A percentile compares a stretch with the other conserved stretches of the same genome.
Evolutionary conservation across 129 eudicot genomes (phyloP).

Genomic region (Escallonia herrerae): DNA sequence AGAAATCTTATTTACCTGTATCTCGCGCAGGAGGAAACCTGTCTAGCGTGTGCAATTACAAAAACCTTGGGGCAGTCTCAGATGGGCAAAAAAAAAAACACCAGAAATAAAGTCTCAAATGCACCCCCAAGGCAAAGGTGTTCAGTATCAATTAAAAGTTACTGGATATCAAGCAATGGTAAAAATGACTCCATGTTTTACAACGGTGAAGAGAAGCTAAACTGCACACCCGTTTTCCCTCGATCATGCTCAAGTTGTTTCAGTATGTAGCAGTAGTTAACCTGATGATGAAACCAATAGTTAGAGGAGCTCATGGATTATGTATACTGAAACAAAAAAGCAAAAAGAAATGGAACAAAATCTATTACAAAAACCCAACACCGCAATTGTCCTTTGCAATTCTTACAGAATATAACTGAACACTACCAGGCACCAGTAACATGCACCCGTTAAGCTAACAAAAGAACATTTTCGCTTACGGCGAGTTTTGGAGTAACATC

Average conservation of each 20-base stretch:
- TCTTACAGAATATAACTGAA: too few species aligned
- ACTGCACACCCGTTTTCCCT: slow-evolving; percentile 84
- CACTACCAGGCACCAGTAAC: too few species aligned
- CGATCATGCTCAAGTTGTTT: slow-evolving; percentile 55
- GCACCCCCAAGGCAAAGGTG: slow-evolving; percentile 1
- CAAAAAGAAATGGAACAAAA: too few species aligned
- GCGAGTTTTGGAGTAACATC: too few species aligned
- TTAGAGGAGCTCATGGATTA: too few species aligned
- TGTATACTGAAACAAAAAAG: too few species aligned
- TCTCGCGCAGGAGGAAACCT: neutral
- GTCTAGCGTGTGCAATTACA: slow-evolving; percentile 3
- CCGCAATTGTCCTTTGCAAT: too few species aligned
- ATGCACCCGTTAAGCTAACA: too few species aligned
- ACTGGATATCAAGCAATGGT: neutral
- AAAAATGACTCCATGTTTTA: slow-evolving; percentile 17
- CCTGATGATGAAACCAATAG: slow-evolving; percentile 31
- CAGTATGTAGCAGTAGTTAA: slow-evolving; percentile 80
- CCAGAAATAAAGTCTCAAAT: neutral
- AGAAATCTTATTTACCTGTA: slow-evolving; percentile 7
- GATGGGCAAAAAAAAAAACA: neutral
- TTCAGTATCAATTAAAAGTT: neutral
- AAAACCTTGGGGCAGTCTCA: slow-evolving; percentile 1
- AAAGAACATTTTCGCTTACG: too few species aligned
- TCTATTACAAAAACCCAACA: too few species aligned
- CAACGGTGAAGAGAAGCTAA: slow-evolving; percentile 68